Base-by-base conservation (phyloP, 768 basidiomycete species). In the Amylocystis lapponica region DNA sequence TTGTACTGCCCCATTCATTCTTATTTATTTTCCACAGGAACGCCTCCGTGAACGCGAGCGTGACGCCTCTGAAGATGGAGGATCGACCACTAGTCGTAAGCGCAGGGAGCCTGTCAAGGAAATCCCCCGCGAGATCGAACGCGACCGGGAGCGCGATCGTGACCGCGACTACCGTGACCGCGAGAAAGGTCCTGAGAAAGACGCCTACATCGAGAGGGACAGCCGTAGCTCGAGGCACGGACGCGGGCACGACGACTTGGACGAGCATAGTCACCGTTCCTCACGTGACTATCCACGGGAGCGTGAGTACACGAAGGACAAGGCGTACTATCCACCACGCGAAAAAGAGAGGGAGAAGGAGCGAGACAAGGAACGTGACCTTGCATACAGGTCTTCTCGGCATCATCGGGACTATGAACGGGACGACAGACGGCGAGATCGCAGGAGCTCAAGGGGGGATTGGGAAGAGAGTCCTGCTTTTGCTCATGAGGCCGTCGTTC, bases 41-140 rank as follows among this genome's bases (percentile, higher is more conserved):
- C 83, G 88, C 36, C 65, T 90, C 43, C 78, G 86, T 19, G 60
- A 62, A 47, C 76, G 85, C 16, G 60, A 61, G 39, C 48, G 52
- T 10, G 86, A 79, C 25, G 60, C 56, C 6, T 90, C 88, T 3
- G 90, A 92, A 48, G 89, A 92, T 50, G 88, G 86, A 3, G 78
- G 66, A 4, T 90, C 87, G 0, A 81, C 83, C 1, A 86, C 85
- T 0, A 86, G 87, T 51, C 73, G 87, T 41, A 83, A 76, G 51
- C 78, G 89, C 46, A 90, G 89, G 60, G 89, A 91, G 48, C 87
- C 85, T 19, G 47, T 52, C 17, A 52, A 48, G 29, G 61, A 62
- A 4, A n/a, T n/a, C n/a, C 44, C 69, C 31, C 61, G 61, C 17
- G 69, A 71, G 2, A 63, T 68, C 36, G 66, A 55, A 37, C 53